These are phyloP conservation scores for Neurospora tetrasperma DNA, from an alignment of 495 filamentous ascomycete species.

Conservation along the genomic window DNA sequence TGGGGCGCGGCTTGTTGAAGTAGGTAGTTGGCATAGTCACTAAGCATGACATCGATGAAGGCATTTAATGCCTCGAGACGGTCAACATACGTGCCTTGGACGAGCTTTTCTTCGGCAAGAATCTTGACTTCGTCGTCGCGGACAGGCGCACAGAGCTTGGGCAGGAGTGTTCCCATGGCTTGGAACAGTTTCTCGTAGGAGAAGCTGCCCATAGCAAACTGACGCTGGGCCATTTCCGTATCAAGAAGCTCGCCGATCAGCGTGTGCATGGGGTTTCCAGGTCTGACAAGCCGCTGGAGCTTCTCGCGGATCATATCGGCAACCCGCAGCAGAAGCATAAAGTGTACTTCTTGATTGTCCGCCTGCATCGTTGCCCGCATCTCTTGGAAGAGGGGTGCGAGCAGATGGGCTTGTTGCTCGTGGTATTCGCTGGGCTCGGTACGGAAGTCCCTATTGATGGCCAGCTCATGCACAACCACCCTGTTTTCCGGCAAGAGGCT, in stretches of 20 bases:
- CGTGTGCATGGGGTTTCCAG: constrained; percentile 69
- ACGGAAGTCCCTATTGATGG: constrained; percentile 76
- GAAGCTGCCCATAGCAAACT: constrained; percentile 73
- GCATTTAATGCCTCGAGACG: constrained; percentile 73
- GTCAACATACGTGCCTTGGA: constrained; percentile 67
- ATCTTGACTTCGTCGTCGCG: constrained; percentile 76
- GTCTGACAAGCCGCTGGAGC: constrained; percentile 69
- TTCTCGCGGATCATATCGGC: constrained; percentile 78
- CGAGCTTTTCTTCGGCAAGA: constrained; percentile 58
- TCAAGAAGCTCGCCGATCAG: constrained; percentile 83
- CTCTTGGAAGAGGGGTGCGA: constrained; percentile 58
- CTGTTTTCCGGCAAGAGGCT: constrained; percentile 71
- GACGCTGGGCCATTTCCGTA: constrained; percentile 59
- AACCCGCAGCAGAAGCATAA: constrained; percentile 66
- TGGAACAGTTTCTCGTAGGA: constrained; percentile 90
- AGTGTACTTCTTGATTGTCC: constrained; percentile 53
- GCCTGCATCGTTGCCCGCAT: constrained; percentile 67
- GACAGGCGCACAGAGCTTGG: constrained; percentile 85
- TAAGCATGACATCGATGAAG: constrained; percentile 81
- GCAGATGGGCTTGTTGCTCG: constrained; percentile 38
- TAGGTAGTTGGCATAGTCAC: constrained; percentile 93
- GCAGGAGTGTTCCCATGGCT: constrained; percentile 81
- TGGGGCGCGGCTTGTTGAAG: constrained; percentile 69
- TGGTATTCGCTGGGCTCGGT: constrained; percentile 42
- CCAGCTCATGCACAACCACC: constrained; percentile 77